Evolutionary conservation across 2,329 filamentous ascomycete genomes (phyloP).

Genomic region (Neofusicoccum parvum): DNA sequence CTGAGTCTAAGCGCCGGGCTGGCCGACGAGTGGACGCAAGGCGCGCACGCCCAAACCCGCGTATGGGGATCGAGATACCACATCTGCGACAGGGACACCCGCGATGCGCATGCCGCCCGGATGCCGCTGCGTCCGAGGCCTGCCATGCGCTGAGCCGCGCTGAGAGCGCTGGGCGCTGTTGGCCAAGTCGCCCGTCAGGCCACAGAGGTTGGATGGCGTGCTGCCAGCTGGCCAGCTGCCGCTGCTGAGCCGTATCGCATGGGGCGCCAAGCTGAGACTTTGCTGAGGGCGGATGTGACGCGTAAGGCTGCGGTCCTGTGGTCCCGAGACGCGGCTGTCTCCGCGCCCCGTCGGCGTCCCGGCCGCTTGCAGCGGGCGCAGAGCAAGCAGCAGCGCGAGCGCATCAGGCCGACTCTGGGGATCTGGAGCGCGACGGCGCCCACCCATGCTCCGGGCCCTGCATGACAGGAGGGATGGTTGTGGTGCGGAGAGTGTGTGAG

Average conservation of each 20-base stretch:
- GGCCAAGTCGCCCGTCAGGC: constrained; percentile 14
- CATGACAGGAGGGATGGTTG: constrained; percentile 4
- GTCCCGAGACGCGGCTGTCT: constrained; percentile 15
- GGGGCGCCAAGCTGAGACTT: constrained; percentile 19
- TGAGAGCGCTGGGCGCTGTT: constrained; percentile 3
- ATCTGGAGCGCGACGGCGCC: constrained; percentile 2
- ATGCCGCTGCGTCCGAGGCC: not conserved
- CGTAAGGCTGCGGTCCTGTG: constrained; percentile 19
- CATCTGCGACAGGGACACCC: constrained; percentile 12
- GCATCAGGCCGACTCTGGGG: constrained; percentile 6
- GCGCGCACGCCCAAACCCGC: constrained; percentile 1
- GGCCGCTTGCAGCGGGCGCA: not conserved
- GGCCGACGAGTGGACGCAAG: not conserved
- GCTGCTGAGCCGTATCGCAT: constrained; percentile 10
- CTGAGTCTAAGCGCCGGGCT: constrained; percentile 4
- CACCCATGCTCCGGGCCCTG: constrained; percentile 9
- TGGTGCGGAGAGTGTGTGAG: constrained; percentile 17
- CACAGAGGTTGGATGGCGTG: constrained; percentile 1
- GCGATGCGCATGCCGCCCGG: constrained; percentile 1
- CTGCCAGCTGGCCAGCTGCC: constrained; percentile 14
- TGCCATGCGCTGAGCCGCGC: constrained; percentile 14
- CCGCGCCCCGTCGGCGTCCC: not conserved
- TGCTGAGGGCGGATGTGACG: constrained; percentile 20
- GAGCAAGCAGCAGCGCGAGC: not conserved
- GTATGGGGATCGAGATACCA: not conserved